Percentiles rank a stretch among this genome's conserved stretches.
Conservation (phyloP, 441 rosid species). For the Adansonia grandidieri region DNA sequence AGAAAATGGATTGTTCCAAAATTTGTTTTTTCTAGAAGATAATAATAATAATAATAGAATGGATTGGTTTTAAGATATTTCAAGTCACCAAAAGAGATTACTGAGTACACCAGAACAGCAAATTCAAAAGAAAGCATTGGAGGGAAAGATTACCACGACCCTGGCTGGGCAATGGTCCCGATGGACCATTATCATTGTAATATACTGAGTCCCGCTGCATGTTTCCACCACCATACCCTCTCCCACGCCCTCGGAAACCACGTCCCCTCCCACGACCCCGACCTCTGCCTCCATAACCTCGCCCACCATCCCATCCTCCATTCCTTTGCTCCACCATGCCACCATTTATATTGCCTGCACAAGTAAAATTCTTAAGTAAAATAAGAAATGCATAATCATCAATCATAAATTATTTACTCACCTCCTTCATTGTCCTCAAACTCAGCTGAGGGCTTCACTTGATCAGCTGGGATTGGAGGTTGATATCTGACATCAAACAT, state of each 20-base stretch:
- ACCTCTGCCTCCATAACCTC: conserved; percentile 49
- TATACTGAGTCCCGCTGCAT: conserved; percentile 37
- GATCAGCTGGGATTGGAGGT: conserved; percentile 36
- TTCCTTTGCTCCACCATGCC: conserved; percentile 45
- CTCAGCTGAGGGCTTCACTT: conserved; percentile 26
- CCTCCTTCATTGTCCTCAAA: conserved; percentile 32
- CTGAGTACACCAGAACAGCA: background rate
- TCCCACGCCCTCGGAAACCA: conserved; percentile 41
- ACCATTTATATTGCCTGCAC: conserved; percentile 45
- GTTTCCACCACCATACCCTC: conserved; percentile 42
- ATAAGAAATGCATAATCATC: background rate
- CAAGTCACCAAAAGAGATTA: background rate
- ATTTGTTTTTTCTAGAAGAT: background rate
- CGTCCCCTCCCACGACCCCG: conserved; percentile 52
- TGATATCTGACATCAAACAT: conserved; percentile 30
- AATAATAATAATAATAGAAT: background rate
- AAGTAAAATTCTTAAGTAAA: background rate
- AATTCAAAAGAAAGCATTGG: background rate
- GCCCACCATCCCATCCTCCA: conserved; percentile 45
- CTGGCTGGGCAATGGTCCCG: conserved; percentile 32
- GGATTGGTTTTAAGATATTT: background rate
- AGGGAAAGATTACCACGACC: conserved; percentile 34
- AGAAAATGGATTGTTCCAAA: background rate
- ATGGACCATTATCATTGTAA: conserved; percentile 40
- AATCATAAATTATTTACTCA: conserved; percentile 6